These are phyloP conservation scores for Termitomyces sp. DNA, from an alignment of 1,284 basidiomycete species.

Conservation along the genomic window DNA sequence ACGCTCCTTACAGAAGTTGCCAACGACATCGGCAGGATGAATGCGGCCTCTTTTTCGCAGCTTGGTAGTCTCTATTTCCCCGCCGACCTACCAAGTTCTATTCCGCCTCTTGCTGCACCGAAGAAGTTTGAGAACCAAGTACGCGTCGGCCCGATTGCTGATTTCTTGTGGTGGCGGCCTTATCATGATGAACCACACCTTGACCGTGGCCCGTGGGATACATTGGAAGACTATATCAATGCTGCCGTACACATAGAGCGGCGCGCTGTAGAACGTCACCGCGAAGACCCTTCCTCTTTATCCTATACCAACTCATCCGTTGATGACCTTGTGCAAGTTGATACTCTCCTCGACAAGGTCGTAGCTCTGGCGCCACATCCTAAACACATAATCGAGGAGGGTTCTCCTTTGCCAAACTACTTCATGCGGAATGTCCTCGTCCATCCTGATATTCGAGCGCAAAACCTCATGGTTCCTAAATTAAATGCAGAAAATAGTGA, in stretches of 20 bases:
- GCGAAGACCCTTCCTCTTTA: neutral
- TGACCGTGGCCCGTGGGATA: neutral
- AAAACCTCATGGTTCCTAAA: neutral
- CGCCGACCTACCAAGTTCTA: neutral
- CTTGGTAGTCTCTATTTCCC: neutral
- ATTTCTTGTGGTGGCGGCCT: neutral
- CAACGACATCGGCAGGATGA: neutral
- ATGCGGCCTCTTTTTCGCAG: neutral
- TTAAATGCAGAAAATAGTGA: neutral
- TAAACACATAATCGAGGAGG: neutral
- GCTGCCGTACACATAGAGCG: neutral
- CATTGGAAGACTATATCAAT: neutral
- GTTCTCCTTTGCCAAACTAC: neutral
- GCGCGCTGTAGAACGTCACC: neutral
- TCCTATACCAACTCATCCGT: neutral
- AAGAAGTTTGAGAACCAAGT: neutral
- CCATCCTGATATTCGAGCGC: neutral
- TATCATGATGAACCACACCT: neutral
- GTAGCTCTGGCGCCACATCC: neutral
- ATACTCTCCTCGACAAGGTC: neutral
- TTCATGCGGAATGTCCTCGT: neutral
- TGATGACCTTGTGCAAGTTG: neutral
- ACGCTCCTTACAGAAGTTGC: neutral
- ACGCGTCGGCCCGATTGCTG: neutral
- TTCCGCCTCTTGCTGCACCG: neutral